These are phyloP conservation scores for Cadophora malorum DNA, from an alignment of 2,329 filamentous ascomycete genomes.

Conservation along the genomic window DNA sequence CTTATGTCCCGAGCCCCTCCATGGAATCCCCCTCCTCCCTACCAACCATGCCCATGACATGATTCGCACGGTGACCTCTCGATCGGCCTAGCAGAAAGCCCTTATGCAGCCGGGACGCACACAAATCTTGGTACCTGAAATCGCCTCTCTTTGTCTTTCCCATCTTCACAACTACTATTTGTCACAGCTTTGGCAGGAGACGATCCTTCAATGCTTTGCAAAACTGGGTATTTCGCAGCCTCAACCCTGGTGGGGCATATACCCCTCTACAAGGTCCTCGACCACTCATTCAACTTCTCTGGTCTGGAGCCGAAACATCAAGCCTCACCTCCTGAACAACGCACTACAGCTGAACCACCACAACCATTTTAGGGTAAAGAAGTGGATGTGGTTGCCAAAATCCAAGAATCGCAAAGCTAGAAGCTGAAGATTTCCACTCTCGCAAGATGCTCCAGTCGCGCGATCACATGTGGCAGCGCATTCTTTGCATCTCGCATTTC, in stretches of 20 bases:
- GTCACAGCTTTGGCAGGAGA: conserved; percentile 3
- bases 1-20: not conserved
- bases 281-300: conserved; percentile 6
- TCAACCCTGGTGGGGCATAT: not conserved
- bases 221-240: conserved; percentile 13
- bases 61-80: conserved; percentile 14
- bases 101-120: conserved; percentile 10
- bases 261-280: conserved; percentile 4
- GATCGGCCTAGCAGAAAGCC: conserved; percentile 19
- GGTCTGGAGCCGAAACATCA: conserved; percentile 19
- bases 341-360: conserved; percentile 25
- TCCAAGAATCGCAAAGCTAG: not conserved
- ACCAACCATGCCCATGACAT: conserved; percentile 6
- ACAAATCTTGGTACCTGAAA: conserved; percentile 15
- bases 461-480: conserved; percentile 14
- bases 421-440: not conserved
- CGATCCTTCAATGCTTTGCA: conserved; percentile 9
- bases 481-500: not conserved
- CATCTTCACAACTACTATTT: conserved; percentile 7
- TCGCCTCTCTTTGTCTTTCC: conserved; percentile 11
- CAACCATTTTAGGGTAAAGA: not conserved
- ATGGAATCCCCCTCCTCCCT: not conserved
- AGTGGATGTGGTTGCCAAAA: not conserved
- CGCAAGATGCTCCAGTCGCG: conserved; percentile 9
- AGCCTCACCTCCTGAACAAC: conserved; percentile 23